Percentiles rank a stretch among this genome's conserved stretches.
Evolutionary conservation across 345 rosid genomes (phyloP).

Genomic region (Gossypium sturtianum): DNA sequence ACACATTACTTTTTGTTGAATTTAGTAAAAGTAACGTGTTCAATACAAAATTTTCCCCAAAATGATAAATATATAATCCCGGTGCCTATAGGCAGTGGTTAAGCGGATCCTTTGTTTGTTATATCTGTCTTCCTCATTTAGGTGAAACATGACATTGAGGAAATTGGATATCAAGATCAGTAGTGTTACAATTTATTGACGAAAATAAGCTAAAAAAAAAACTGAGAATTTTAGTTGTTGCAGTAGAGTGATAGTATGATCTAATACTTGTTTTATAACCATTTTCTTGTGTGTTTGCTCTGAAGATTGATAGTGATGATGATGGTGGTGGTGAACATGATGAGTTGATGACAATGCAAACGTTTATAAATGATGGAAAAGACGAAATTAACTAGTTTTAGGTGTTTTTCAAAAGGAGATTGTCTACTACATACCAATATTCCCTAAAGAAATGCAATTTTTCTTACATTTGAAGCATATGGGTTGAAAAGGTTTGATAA

Average conservation of each 20-base stretch:
- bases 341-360: constrained; percentile 1
- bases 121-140: constrained; percentile 9
- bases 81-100: not conserved
- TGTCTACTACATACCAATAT: not conserved
- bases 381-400: constrained; percentile 12
- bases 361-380: constrained; percentile 20
- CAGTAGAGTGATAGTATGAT: constrained; percentile 23
- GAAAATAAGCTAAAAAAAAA: constrained; percentile 13
- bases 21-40: not conserved
- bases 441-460: not conserved
- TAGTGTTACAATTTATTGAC: not conserved
- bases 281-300: constrained; percentile 8
- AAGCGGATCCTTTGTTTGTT: not conserved
- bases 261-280: constrained; percentile 10
- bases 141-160: not conserved
- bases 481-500: constrained; percentile 29
- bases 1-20: not conserved
- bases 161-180: not conserved
- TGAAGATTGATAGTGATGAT: constrained; percentile 21
- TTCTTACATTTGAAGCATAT: constrained; percentile 34
- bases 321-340: constrained; percentile 22
- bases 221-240: constrained; percentile 6
- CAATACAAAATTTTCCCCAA: not conserved
- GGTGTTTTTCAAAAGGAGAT: constrained; percentile 19
- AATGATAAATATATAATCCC: not conserved